These are phyloP conservation scores for Pelargonium citronellum DNA, from an alignment of 441 rosid genomes.

Conservation along the genomic window DNA sequence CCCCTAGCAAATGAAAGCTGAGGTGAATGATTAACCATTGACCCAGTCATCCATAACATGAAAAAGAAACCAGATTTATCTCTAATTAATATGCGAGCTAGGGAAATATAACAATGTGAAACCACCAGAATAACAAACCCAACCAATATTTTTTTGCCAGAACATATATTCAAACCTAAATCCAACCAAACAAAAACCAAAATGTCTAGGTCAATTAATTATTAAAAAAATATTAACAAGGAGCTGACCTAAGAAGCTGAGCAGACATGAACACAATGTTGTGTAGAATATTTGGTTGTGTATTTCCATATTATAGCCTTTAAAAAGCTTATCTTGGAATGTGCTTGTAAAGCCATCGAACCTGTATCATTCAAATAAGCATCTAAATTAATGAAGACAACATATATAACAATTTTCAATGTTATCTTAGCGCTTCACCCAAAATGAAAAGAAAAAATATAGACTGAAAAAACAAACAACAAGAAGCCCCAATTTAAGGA, in stretches of 20 bases:
- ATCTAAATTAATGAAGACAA: constrained; percentile 11
- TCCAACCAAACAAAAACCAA: constrained; percentile 9
- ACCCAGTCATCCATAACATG: constrained; percentile 5
- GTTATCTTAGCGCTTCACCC: neutral
- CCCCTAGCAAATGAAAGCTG: neutral
- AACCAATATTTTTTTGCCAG: neutral
- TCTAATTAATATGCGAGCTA: neutral
- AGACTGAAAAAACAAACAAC: neutral
- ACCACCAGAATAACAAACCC: neutral
- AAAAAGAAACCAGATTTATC: neutral
- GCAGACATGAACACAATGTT: constrained; percentile 69
- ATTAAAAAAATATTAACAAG: constrained; percentile 6
- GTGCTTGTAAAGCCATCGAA: constrained; percentile 98
- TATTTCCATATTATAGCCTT: constrained; percentile 93
- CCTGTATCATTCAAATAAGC: constrained; percentile 34
- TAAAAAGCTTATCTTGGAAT: constrained; percentile 89
- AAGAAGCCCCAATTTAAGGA: neutral
- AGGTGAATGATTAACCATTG: neutral
- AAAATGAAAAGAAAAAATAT: neutral
- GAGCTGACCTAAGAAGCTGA: constrained; percentile 72
- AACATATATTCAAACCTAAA: neutral
- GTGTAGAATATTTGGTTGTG: constrained; percentile 98
- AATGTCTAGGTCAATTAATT: constrained; percentile 2
- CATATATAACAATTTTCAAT: constrained; percentile 13
- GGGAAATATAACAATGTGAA: neutral